A percentile compares a stretch with the other conserved stretches of the same genome.
phyloP scores from a whole-genome alignment of 2,329 filamentous ascomycete species.

The Penicillium sp. region DNA sequence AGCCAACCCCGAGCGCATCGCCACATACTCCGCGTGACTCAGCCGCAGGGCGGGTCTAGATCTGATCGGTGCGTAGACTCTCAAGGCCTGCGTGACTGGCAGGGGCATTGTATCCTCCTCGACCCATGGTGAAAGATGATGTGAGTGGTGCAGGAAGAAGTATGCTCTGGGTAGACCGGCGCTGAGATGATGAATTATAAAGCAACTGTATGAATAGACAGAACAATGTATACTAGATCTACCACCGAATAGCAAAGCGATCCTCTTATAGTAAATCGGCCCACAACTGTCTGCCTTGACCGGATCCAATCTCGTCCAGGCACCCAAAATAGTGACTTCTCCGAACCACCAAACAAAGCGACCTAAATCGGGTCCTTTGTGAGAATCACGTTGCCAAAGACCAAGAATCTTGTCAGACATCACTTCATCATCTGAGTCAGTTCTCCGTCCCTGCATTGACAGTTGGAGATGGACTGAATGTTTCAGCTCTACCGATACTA shows the following conservation, averaged over 20 bases:
- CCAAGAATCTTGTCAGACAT: constrained; percentile 17
- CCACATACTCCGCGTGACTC: background rate
- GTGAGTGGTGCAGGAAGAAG: background rate
- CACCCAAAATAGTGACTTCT: constrained; percentile 3
- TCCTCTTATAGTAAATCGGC: background rate
- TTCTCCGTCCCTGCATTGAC: background rate
- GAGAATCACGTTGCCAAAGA: background rate
- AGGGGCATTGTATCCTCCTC: constrained; percentile 40
- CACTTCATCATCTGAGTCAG: constrained; percentile 18
- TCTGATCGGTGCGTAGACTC: background rate
- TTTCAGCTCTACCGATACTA: background rate
- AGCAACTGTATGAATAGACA: constrained; percentile 3
- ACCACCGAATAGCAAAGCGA: background rate
- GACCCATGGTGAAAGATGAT: constrained; percentile 32
- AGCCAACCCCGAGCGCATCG: background rate
- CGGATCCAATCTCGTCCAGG: constrained; percentile 9
- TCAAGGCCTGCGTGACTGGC: constrained; percentile 3
- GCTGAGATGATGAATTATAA: background rate
- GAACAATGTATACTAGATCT: background rate
- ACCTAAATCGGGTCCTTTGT: background rate
- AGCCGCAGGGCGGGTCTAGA: background rate
- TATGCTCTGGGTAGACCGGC: background rate
- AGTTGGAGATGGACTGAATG: background rate
- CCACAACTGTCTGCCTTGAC: constrained; percentile 6
- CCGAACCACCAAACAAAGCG: background rate